Percentiles rank a stretch among this genome's conserved stretches.
phyloP scores from a whole-genome alignment of 2,329 filamentous ascomycete species.

The Apiospora marii region DNA sequence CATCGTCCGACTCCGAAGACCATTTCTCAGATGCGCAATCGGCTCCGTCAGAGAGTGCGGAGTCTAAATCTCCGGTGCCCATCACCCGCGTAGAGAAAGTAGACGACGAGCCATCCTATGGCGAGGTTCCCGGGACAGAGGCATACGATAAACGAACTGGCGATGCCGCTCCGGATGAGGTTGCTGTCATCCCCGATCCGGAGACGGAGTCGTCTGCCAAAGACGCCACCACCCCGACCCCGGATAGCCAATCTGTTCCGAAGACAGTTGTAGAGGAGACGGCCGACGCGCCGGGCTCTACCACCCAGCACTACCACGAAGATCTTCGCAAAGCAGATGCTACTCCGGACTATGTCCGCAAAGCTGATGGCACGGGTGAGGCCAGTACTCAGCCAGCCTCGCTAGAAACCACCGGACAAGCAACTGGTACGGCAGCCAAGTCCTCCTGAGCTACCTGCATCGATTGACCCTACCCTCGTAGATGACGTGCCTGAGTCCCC shows the following conservation, averaged over 20 bases:
- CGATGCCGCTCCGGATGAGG: slow-evolving; percentile 68
- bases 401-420: slow-evolving; percentile 40
- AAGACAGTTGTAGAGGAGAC: slow-evolving; percentile 63
- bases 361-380: slow-evolving; percentile 48
- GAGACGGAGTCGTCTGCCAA: slow-evolving; percentile 37
- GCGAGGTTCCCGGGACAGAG: slow-evolving; percentile 68
- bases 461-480: slow-evolving; percentile 48
- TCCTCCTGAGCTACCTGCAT: slow-evolving; percentile 44
- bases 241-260: slow-evolving; percentile 53
- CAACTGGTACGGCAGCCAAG: slow-evolving; percentile 47
- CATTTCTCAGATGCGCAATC: slow-evolving; percentile 73
- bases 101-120: slow-evolving; percentile 64
- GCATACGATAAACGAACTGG: slow-evolving; percentile 63
- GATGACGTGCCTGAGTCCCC: slow-evolving; percentile 40
- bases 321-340: slow-evolving; percentile 59
- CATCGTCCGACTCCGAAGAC: slow-evolving; percentile 71
- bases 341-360: slow-evolving; percentile 58
- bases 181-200: slow-evolving; percentile 55
- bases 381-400: slow-evolving; percentile 38
- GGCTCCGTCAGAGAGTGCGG: slow-evolving; percentile 47
- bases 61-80: slow-evolving; percentile 60
- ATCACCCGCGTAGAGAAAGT: slow-evolving; percentile 66
- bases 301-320: slow-evolving; percentile 53
- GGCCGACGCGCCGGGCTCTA: slow-evolving; percentile 51
- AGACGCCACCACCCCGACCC: slow-evolving; percentile 39